phyloP scores from a whole-genome alignment of 1,139 yeast species.

The Blastobotrys indianensis region DNA sequence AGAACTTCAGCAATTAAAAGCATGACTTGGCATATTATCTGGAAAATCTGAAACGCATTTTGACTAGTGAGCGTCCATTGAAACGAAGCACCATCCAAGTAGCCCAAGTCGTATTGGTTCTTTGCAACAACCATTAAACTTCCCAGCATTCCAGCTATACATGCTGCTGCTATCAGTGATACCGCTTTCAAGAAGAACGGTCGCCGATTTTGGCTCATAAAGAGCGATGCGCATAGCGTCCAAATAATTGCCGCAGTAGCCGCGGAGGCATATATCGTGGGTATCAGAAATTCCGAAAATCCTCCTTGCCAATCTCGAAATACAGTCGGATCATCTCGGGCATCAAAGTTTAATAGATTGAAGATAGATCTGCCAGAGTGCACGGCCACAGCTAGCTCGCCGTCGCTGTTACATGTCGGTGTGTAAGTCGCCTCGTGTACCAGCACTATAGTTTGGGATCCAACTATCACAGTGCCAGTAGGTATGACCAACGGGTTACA shows the following conservation, averaged over 20 bases:
- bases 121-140: slow-evolving; percentile 17
- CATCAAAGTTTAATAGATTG: slow-evolving; percentile 9
- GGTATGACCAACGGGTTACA: slow-evolving; percentile 11
- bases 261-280: slow-evolving; percentile 24
- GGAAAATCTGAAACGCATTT: slow-evolving; percentile 10
- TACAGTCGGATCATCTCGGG: slow-evolving; percentile 2
- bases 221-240: slow-evolving; percentile 22
- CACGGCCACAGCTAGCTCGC: slow-evolving; percentile 15
- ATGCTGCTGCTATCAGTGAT: slow-evolving; percentile 21
- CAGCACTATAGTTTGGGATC: slow-evolving; percentile 15
- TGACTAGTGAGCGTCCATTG: slow-evolving; percentile 12
- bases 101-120: slow-evolving; percentile 21
- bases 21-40: slow-evolving; percentile 14
- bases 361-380: slow-evolving; percentile 13
- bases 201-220: slow-evolving; percentile 20
- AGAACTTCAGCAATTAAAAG: slow-evolving; percentile 66
- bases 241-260: slow-evolving; percentile 26
- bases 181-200: slow-evolving; percentile 25
- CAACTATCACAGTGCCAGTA: slow-evolving; percentile 16
- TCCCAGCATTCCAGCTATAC: slow-evolving; percentile 22
- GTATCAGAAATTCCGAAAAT: slow-evolving; percentile 25
- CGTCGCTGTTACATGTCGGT: slow-evolving; percentile 17
- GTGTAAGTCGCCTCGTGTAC: slow-evolving; percentile 16
- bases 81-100: slow-evolving; percentile 17
- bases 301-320: slow-evolving; percentile 19